Conservation (phyloP, 1,284 basidiomycete species). For the Moesziomyces aphidis region DNA sequence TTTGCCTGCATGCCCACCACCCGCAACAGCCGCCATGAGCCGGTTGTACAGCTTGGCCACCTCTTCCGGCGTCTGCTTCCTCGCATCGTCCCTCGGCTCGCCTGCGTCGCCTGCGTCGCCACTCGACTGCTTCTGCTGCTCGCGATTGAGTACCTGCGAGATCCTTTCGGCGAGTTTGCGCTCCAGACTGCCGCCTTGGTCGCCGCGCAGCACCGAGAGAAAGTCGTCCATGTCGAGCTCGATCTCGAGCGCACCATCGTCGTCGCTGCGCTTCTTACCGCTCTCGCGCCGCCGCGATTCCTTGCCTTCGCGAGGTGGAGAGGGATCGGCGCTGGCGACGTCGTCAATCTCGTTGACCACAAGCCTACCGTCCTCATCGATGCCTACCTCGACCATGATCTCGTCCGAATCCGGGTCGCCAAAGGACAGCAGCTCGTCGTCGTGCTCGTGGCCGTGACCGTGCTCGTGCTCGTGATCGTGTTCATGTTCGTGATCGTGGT, state of each 20-base stretch:
- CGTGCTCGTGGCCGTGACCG: neutral
- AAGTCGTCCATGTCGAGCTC: slow-evolving; percentile 42
- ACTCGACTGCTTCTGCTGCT: slow-evolving; percentile 12
- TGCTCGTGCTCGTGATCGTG: slow-evolving; percentile 2
- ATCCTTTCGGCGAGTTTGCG: slow-evolving; percentile 36
- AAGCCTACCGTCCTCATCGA: slow-evolving; percentile 30
- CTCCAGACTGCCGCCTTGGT: slow-evolving; percentile 10
- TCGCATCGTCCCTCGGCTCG: neutral
- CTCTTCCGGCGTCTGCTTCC: slow-evolving; percentile 13
- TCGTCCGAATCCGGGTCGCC: slow-evolving; percentile 12
- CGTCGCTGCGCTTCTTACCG: slow-evolving; percentile 30
- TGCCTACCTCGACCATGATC: slow-evolving; percentile 14
- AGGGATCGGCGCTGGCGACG: neutral
- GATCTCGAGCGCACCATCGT: slow-evolving; percentile 17
- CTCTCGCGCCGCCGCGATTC: slow-evolving; percentile 8
- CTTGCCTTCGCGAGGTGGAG: neutral
- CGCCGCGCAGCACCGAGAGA: slow-evolving; percentile 21
- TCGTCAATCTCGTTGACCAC: slow-evolving; percentile 15
- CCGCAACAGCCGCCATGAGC: slow-evolving; percentile 13
- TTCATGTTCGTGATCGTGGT: slow-evolving; percentile 9
- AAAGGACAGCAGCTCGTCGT: neutral
- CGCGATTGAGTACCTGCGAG: slow-evolving; percentile 15
- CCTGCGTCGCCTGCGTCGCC: neutral
- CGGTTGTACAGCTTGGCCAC: slow-evolving; percentile 16
- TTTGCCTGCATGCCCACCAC: neutral